Evolutionary conservation across 805 yeast genomes (phyloP).

Genomic region (Candida multigemmis): DNA sequence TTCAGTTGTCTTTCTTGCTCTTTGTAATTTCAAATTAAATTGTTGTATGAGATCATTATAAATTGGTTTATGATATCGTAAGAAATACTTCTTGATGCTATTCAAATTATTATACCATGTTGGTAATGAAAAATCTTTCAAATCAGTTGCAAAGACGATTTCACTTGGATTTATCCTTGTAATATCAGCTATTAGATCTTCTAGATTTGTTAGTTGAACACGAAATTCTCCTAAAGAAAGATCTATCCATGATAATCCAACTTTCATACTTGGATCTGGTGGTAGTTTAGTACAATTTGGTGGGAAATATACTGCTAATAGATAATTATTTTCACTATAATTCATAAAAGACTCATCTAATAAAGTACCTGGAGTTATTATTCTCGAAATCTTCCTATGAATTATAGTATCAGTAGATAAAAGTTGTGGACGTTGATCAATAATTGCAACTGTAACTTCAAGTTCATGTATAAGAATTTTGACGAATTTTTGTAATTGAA

Average conservation of each 20-base stretch:
- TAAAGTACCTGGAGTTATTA: conserved; percentile 88
- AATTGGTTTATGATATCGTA: conserved; percentile 39
- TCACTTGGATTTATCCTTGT: conserved; percentile 79
- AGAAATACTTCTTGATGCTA: conserved; percentile 50
- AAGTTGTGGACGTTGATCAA: conserved; percentile 49
- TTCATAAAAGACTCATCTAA: conserved; percentile 80
- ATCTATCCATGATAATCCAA: conserved; percentile 87
- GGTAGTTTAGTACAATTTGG: conserved; percentile 28
- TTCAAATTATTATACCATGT: conserved; percentile 49
- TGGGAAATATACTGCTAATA: conserved; percentile 60
- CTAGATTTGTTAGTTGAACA: conserved; percentile 54
- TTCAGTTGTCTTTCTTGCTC: conserved; percentile 25
- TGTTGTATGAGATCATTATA: conserved; percentile 22
- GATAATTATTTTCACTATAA: conserved; percentile 59
- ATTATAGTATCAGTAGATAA: conserved; percentile 24
- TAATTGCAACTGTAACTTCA: conserved; percentile 67
- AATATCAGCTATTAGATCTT: conserved; percentile 59
- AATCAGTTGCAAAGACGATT: conserved; percentile 46
- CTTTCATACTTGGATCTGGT: conserved; percentile 29
- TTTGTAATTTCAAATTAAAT: conserved; percentile 23
- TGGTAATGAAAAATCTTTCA: conserved; percentile 35
- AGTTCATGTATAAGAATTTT: conserved; percentile 63
- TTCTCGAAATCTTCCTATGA: conserved; percentile 64
- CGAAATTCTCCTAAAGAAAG: conserved; percentile 72
- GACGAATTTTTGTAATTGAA: conserved; percentile 63